phyloP scores from a whole-genome alignment of 345 rosid species.

The Aquilaria yunnanensis region DNA sequence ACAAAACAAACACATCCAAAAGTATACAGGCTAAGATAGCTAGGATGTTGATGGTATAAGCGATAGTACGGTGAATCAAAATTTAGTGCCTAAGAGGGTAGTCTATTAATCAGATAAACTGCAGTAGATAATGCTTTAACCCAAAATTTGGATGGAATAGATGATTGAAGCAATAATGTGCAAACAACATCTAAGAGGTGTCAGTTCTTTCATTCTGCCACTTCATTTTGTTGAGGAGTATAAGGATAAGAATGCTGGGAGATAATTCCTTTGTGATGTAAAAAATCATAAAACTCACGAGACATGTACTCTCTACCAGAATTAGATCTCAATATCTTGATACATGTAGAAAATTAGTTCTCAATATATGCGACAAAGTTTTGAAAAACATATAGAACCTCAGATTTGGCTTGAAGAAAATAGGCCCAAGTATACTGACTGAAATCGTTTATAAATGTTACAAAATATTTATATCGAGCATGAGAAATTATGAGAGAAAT shows the following conservation, averaged over 20 bases:
- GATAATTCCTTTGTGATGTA: background rate
- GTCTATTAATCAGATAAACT: conserved; percentile 6
- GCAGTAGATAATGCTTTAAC: background rate
- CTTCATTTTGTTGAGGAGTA: conserved; percentile 7
- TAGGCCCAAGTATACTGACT: background rate
- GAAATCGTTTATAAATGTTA: conserved; percentile 10
- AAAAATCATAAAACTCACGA: background rate
- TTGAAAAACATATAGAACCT: background rate
- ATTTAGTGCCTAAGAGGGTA: background rate
- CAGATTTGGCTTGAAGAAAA: conserved; percentile 2
- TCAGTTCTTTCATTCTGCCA: background rate
- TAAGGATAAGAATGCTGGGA: conserved; percentile 6
- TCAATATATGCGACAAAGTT: background rate
- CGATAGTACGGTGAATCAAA: background rate
- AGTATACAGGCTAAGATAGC: background rate
- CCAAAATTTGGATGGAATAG: conserved; percentile 3
- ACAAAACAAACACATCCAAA: conserved; percentile 6
- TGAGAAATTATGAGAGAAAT: background rate
- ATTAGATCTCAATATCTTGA: background rate
- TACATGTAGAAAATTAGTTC: background rate
- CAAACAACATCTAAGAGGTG: conserved; percentile 12
- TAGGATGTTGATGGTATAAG: background rate
- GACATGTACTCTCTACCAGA: conserved; percentile 10
- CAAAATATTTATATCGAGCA: conserved; percentile 8
- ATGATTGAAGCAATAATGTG: conserved; percentile 1